Evolutionary conservation across 83 land plant species (phyloP).

Genomic region (Isoetes engelmannii): DNA sequence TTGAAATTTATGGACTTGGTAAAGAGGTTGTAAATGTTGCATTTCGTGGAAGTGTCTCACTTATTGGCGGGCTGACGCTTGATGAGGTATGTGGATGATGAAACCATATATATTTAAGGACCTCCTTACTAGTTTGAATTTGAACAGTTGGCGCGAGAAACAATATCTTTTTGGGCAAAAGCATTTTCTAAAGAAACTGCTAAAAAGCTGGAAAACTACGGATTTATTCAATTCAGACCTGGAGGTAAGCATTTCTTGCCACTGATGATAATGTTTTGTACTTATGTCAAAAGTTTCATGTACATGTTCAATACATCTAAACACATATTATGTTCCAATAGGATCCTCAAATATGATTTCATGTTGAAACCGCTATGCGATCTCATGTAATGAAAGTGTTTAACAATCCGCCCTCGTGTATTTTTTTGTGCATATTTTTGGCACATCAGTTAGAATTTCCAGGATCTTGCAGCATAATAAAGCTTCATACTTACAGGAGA

Average conservation of each 20-base stretch:
- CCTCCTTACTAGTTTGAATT: background rate
- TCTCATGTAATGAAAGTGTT: too few relatives aligned
- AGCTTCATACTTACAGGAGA: conserved; percentile 45
- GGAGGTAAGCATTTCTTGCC: conserved; percentile 53
- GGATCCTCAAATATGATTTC: too few relatives aligned
- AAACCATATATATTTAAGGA: background rate
- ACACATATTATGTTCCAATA: too few relatives aligned
- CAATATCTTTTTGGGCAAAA: conserved; percentile 93
- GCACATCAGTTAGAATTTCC: too few relatives aligned
- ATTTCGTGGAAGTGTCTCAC: conserved; percentile 84
- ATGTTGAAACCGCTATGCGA: too few relatives aligned
- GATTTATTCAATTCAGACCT: conserved; percentile 87
- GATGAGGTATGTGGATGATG: conserved; percentile 56
- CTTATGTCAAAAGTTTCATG: background rate
- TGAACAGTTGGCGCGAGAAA: conserved; percentile 78
- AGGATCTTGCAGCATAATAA: too few relatives aligned
- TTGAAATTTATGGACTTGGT: conserved; percentile 80
- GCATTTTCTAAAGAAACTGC: conserved; percentile 93
- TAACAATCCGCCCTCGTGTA: too few relatives aligned
- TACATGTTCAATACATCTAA: too few relatives aligned
- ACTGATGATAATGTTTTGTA: background rate
- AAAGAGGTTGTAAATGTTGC: conserved; percentile 72
- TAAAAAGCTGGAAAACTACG: conserved; percentile 90
- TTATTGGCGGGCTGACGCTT: conserved; percentile 72
- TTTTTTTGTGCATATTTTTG: too few relatives aligned